Base-by-base conservation (phyloP, 495 filamentous ascomycete species). In the Xylaria scruposa region DNA sequence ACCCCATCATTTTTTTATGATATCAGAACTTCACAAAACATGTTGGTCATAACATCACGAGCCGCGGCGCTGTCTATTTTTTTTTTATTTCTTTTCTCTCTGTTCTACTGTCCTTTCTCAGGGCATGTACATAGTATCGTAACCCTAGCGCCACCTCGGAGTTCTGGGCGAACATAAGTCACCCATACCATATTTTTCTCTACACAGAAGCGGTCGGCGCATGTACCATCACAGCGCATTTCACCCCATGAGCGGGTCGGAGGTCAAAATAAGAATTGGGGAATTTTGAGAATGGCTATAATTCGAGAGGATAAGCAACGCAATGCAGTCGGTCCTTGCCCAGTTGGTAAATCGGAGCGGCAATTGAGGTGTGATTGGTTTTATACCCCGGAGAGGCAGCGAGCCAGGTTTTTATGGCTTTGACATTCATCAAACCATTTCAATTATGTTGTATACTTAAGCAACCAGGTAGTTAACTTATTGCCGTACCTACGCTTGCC, bases 111-210 rank as follows among this genome's bases (percentile, higher is more conserved):
- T 36, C 40, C 24, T 36, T 17, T 49, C 21, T 17, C 1, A 33
- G 26, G 68, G 49, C 36, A 12, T 46, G n/a, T 70, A 51, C 21
- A 31, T 56, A 40, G 24, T 63, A 54, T 49, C 40, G 62, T 61
- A 70, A 70, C 68, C 68, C 56, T 19, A 42, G 10, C 44, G 58
- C 42, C 68, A 70, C 49, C 51, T 58, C 0, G 68, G 56, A 70
- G 56, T 49, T 33, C 24, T 33, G 40, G 54, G 54, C 33, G 38
- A 31, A 26, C 10, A 68, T 59, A 44, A 61, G 15, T 46, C 3
- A 21, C 46, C 9, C 13, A 29, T 31, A 21, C 13, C 49, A 36
- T 36, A 13, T 29, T 9, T 68, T 58, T 29, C 10, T 1, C 49
- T 13, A 13, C 19, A 56, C 4, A 6, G 1, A 68, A 6, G 51